Base-by-base conservation (phyloP, 441 rosid genomes). In the Adansonia gregorii region DNA sequence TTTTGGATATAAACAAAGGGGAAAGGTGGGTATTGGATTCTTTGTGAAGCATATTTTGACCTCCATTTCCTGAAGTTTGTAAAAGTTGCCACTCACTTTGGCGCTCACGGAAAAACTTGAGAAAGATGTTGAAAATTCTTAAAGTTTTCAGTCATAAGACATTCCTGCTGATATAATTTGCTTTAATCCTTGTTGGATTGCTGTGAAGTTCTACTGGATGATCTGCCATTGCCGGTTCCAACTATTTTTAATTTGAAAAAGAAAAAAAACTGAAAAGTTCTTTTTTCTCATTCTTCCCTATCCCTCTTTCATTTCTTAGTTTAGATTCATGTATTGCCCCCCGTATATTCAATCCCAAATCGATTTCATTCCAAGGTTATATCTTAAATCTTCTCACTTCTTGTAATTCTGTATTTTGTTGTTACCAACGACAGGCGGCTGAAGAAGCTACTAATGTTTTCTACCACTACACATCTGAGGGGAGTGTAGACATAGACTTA, bases 1-100 rank as follows among this genome's bases (percentile, higher is more conserved):
- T 71, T 97, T 97, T 88, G 99, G 99, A 67, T 86, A 85, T 83
- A 95, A 91, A 88, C 99, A 97, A 89, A 88, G 99, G 82, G 99
- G 99, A 75, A 97, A 97, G 98, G 99, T 97, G 74, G 43, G 84
- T 67, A n/a, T 68, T 72, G 52, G 27, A 65, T 77, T 79, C 67
- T 75, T 58, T 81, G 43, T 54, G 63, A 35, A 24, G 22, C 74
- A 14, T 70, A 70, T 70, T 70, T 68, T 51, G 20, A 70, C 74
- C 74, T 15, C 11, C 45, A 51, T 49, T 49, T 66, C 27, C 19
- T 14, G 55, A 67, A 20, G 11, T 67, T 45, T 46, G 35, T 20
- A 20, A 67, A 67, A 59, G 10, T 46, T 67, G 39, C 56, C 5
- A 5, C 19, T 2, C 11, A 46, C 46, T 46, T 45, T 46, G 22